Conservation (phyloP, 768 basidiomycete species). For the Cyclocybe aegerita region DNA sequence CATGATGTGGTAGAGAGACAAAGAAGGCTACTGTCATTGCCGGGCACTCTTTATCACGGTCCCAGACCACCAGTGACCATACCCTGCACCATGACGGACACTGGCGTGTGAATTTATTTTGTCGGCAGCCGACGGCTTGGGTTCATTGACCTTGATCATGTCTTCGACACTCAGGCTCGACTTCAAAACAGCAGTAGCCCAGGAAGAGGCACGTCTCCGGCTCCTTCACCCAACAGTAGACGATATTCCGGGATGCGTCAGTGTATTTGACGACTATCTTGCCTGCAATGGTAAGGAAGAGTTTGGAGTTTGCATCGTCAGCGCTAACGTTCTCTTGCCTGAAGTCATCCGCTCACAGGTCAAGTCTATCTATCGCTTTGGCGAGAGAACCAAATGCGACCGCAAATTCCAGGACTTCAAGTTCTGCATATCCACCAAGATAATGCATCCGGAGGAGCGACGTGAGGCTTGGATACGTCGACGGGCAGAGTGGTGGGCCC, state of each 20-base stretch:
- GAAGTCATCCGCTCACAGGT: conserved; percentile 79
- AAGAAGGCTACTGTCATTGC: background rate
- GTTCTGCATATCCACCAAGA: conserved; percentile 86
- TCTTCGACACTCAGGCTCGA: conserved; percentile 46
- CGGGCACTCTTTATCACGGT: background rate
- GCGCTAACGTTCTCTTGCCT: background rate
- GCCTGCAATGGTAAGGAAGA: conserved; percentile 59
- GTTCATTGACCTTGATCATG: background rate
- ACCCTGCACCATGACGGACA: background rate
- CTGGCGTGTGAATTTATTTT: background rate
- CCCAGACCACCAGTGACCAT: background rate
- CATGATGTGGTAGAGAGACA: conserved; percentile 20
- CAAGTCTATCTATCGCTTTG: conserved; percentile 85
- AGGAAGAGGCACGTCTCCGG: conserved; percentile 69
- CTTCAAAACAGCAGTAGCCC: conserved; percentile 55
- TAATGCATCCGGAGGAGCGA: conserved; percentile 72
- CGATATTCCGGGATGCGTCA: conserved; percentile 83
- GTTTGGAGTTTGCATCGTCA: conserved; percentile 11
- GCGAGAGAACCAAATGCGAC: conserved; percentile 67
- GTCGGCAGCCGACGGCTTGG: background rate
- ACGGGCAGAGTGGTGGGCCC: conserved; percentile 95
- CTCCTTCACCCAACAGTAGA: conserved; percentile 70
- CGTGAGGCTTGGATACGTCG: conserved; percentile 83
- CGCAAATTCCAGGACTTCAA: conserved; percentile 91
- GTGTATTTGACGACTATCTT: conserved; percentile 69